phyloP scores from a whole-genome alignment of 2,329 filamentous ascomycete species.

The Aspergillus brunneoviolaceus region DNA sequence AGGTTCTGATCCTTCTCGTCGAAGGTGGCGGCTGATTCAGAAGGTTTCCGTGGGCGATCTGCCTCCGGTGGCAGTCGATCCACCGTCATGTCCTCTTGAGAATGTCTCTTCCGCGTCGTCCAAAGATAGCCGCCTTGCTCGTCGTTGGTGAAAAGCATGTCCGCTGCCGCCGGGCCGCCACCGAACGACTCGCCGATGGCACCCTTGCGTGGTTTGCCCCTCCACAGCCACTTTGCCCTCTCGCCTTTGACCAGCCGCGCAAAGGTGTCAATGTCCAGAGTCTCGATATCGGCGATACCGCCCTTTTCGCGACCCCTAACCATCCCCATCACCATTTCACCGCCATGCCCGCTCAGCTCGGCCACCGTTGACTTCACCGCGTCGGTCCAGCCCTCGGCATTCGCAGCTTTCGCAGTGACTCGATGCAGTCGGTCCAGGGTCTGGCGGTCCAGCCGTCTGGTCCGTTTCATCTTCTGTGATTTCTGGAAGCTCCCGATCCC shows the following conservation, averaged over 20 bases:
- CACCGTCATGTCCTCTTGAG: constrained; percentile 39
- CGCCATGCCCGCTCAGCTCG: constrained; percentile 88
- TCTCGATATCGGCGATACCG: constrained; percentile 90
- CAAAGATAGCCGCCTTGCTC: constrained; percentile 48
- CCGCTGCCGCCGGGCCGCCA: constrained; percentile 34
- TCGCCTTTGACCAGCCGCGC: constrained; percentile 76
- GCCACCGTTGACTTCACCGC: constrained; percentile 94
- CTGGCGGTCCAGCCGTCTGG: constrained; percentile 75
- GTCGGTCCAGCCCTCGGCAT: constrained; percentile 84
- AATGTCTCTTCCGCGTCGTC: constrained; percentile 42
- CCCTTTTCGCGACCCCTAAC: constrained; percentile 83
- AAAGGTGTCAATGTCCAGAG: constrained; percentile 82
- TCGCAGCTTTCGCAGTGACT: constrained; percentile 84
- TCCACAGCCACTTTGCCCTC: constrained; percentile 90
- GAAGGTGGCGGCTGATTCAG: constrained; percentile 25
- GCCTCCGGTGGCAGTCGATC: constrained; percentile 31
- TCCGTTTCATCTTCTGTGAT: constrained; percentile 74
- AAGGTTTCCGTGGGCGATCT: constrained; percentile 32
- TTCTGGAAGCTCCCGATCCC: constrained; percentile 90
- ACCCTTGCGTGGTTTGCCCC: constrained; percentile 77
- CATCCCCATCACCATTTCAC: constrained; percentile 94
- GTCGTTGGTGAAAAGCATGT: constrained; percentile 47
- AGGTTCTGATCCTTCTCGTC: constrained; percentile 49
- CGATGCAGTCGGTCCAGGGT: constrained; percentile 79
- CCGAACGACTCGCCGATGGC: constrained; percentile 32